phyloP scores from a whole-genome alignment of 139 green algal genomes.

The Haematococcus sp. region DNA sequence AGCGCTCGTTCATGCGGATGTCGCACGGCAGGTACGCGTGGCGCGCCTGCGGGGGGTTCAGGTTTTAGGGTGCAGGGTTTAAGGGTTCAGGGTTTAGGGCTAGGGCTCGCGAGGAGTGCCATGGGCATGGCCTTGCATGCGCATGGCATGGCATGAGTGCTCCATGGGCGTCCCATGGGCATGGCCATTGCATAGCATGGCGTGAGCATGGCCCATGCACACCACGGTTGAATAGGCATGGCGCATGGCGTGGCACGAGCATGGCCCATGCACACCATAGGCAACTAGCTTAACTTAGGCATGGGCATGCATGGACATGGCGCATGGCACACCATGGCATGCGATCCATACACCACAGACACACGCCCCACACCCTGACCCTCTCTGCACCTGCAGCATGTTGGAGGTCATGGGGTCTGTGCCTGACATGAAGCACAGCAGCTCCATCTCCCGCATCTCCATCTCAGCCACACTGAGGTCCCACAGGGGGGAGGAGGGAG shows the following conservation, averaged over 20 bases:
- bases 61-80: too few species aligned
- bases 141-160: not conserved
- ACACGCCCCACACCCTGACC: not conserved
- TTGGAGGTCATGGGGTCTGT: slow-evolving; percentile 47
- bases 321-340: too few species aligned
- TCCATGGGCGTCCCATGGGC: not conserved
- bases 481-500: slow-evolving; percentile 35
- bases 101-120: not conserved
- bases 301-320: too few species aligned
- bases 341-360: too few species aligned
- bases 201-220: too few species aligned
- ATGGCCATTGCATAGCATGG: too few species aligned
- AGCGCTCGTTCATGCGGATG: slow-evolving; percentile 44
- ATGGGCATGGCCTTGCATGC: not conserved
- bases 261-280: too few species aligned
- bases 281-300: too few species aligned
- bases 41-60: slow-evolving; percentile 3
- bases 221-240: too few species aligned
- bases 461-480: slow-evolving; percentile 37
- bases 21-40: slow-evolving; percentile 27
- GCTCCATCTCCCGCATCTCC: slow-evolving; percentile 11
- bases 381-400: slow-evolving; percentile 21
- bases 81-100: too few species aligned
- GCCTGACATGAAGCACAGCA: slow-evolving; percentile 38
- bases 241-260: too few species aligned